phyloP scores from a whole-genome alignment of 2,329 filamentous ascomycete genomes.

The Fusarium sacchari region DNA sequence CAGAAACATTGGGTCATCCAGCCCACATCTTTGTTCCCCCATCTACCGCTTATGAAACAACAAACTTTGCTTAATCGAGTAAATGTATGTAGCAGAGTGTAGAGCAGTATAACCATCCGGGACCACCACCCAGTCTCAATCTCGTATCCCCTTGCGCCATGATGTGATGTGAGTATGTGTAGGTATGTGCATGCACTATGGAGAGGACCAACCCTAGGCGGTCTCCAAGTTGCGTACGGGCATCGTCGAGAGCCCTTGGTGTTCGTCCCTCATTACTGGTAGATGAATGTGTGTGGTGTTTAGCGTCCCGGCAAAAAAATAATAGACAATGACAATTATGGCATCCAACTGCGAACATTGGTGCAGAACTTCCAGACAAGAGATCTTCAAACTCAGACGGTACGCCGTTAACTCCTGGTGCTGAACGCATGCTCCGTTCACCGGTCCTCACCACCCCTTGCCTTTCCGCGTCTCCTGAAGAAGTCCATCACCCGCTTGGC shows the following conservation, averaged over 20 bases:
- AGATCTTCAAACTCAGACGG: constrained; percentile 38
- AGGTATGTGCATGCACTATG: constrained; percentile 17
- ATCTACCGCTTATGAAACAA: constrained; percentile 27
- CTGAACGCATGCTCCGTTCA: constrained; percentile 44
- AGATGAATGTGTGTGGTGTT: constrained; percentile 38
- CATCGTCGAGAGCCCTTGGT: constrained; percentile 37
- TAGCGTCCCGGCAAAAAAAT: constrained; percentile 35
- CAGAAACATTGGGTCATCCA: constrained; percentile 31
- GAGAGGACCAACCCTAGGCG: constrained; percentile 30
- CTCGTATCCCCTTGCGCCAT: constrained; percentile 42
- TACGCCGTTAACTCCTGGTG: constrained; percentile 41
- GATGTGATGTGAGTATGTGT: constrained; percentile 36
- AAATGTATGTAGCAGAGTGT: constrained; percentile 41
- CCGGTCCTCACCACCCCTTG: constrained; percentile 69
- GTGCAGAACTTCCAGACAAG: constrained; percentile 36
- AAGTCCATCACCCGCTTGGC: constrained; percentile 98
- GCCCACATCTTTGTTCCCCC: constrained; percentile 26
- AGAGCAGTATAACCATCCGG: constrained; percentile 37
- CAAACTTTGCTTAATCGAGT: constrained; percentile 39
- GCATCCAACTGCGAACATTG: constrained; percentile 42
- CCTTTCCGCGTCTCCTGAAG: constrained; percentile 87
- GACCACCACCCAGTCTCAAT: constrained; percentile 39
- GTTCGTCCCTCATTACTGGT: constrained; percentile 43
- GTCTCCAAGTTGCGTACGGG: constrained; percentile 34
- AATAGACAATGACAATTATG: constrained; percentile 43